Base-by-base conservation (phyloP, 345 rosid species). In the Brassica incana region DNA sequence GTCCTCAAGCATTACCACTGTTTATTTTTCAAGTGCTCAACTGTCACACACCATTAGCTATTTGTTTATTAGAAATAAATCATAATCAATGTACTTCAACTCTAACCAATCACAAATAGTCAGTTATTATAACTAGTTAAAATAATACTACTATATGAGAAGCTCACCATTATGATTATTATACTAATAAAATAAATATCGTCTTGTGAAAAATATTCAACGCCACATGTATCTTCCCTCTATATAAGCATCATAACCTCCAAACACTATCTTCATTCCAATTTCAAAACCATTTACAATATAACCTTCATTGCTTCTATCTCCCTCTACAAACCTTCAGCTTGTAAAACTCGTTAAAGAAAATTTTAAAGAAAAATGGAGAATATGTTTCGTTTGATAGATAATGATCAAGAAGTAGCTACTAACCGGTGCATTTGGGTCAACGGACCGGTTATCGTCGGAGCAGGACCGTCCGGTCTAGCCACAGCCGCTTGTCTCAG, bases 401-500 rank as follows among this genome's bases (percentile, higher is more conserved):
- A 79, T 83, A 85, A 83, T 0, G 87, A 88, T 12, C 72, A 79
- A 2, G 87, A 87, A 50, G 74, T 71, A 87, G 66, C 71, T 6
- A 63, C 78, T 35, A 85, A 79, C 38, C 84, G 91, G 66, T 85
- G 90, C 80, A 87, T 86, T 65, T 85, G 83, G 92, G 97, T 93
- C 16, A 89, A 82, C 11, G 97, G 97, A 25, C 97, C 94, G 1
- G 83, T 93, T 69, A 93, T 91, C 23, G 89, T 92, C 10, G 97
- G 97, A 6, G 97, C 94, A 4, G 97, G 97, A 29, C 98, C 98
- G 0, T 87, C 98, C 0, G 98, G 97, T 16, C 83, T 93, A 16
- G 97, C 97, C 14, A 23, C 94, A 0, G 97, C 94, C 0, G 94
- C 97, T 71, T 88, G 96, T 81, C 92, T 92, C 3, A 78, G 84